Evolutionary conservation across 2,329 filamentous ascomycete genomes (phyloP), one percentile per base, ranked within the genome.

Genomic region (Xylaria sp.): DNA sequence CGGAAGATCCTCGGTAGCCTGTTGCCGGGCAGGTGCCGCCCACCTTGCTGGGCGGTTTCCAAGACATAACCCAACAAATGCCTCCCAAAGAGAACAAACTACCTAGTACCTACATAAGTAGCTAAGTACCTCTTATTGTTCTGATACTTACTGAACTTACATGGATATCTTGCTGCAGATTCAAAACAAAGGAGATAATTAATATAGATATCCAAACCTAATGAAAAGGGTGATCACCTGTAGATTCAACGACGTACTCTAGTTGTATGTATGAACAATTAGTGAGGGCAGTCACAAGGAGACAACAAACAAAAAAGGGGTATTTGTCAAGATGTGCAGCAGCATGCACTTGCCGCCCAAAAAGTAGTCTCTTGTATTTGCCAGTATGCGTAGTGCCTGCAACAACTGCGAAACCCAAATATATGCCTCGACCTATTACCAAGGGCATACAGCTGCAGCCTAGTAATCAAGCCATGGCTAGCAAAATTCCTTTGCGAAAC

Each of bases 1-100:
- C 66, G 66, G 66, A 44, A 65, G 50, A 69, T 63, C 63, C 51
- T 69, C 63, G 63, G 66, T 60, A 62, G 65, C 53, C 53, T 42
- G 21, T n/a, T 35, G 50, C 50, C 23, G 48, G 50, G 48, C 32
- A 64, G 37, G 37, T 50, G n/a, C 44, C 23, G 5, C 25, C 59
- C 21, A 50, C 47, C 21, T 40, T 61, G 23, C 25, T 35, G n/a
- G 10, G 53, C 32, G 21, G 12, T 40, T 57, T 37, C 12, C 25
- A 32, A 32, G 29, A 32, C 4, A 32, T 6, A 9, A 32, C 29
- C 9, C 1, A 35, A 10, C 8, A 35, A 35, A 21, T 32, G 6
- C 18, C 50, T n/a, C 8, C 4, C n/a, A n/a, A n/a, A 44, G 18
- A 5, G 18, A 8, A 4, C 40, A 44, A n/a, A 10, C 32, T 35